Evolutionary conservation across 352 stramenopile species (phyloP).

Genomic region (Globisporangium iwayamae): DNA sequence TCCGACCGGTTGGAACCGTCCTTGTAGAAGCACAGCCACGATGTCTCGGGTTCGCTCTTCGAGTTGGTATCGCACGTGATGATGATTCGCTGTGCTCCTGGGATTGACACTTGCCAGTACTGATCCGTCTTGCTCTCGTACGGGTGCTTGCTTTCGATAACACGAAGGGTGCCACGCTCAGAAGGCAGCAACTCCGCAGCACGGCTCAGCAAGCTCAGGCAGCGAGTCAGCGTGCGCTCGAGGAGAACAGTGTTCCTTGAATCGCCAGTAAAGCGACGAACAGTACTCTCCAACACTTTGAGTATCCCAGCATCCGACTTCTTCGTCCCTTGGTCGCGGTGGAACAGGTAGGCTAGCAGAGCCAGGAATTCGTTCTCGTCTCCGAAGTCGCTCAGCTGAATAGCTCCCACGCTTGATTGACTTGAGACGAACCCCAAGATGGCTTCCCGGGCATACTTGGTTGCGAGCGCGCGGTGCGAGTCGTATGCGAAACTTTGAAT

Average conservation of each 20-base stretch:
- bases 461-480: conserved; percentile 51
- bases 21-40: conserved; percentile 78
- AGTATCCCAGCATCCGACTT: background rate
- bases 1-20: conserved; percentile 37
- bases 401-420: conserved; percentile 8
- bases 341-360: conserved; percentile 43
- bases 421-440: conserved; percentile 37
- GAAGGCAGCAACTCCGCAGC: conserved; percentile 28
- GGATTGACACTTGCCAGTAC: conserved; percentile 66
- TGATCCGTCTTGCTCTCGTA: conserved; percentile 68
- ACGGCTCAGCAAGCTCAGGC: conserved; percentile 29
- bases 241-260: conserved; percentile 20
- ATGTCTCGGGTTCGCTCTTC: conserved; percentile 60
- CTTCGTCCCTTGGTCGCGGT: background rate
- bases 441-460: conserved; percentile 46
- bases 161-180: conserved; percentile 38
- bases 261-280: conserved; percentile 24
- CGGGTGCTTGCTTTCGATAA: conserved; percentile 69
- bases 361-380: conserved; percentile 34
- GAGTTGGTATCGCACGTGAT: conserved; percentile 69
- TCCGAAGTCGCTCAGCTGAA: conserved; percentile 33
- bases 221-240: conserved; percentile 14
- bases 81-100: conserved; percentile 58
- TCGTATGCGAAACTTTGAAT: conserved; percentile 67
- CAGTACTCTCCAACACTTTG: conserved; percentile 20